Evolutionary conservation across 2,329 filamentous ascomycete species (phyloP), one percentile per base, ranked within the genome.

Genomic region (Xylariaceae sp.): DNA sequence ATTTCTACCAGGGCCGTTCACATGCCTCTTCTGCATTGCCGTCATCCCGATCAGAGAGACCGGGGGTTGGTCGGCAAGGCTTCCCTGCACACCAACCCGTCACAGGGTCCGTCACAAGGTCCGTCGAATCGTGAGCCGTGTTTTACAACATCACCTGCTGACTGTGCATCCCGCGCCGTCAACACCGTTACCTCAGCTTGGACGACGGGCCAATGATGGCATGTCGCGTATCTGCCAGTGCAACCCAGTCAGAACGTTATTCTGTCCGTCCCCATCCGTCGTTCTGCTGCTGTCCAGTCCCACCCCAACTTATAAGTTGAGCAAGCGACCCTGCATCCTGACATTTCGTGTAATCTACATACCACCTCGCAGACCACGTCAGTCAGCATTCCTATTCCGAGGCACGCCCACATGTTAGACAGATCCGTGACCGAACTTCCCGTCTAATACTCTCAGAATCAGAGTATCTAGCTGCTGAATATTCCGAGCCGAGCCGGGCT

Each of bases 161-260:
- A 4, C 23, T 26, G 9, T 26, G 23, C 23, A 26, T 26, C 9
- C 4, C 23, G 23, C 23, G 23, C 23, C 23, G 23, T 26, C 23
- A n/a, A n/a, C 23, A 26, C 50, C 55, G 57, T 55, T 44, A 44
- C n/a, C 53, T 54, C 53, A 59, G 48, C 56, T 55, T 59, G 51
- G 40, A 19, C 5, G 47, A 40, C 47, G 46, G 49, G 41, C 59
- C 59, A 62, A 59, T 59, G 50, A 59, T 55, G 53, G 49, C 46
- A 43, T 26, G 47, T 60, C 52, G 50, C 53, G 50, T 60, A 57
- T 48, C 57, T 54, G 56, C 51, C 29, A 41, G 54, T 52, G 51
- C 52, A 59, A 57, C 54, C 59, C 54, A 44, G 57, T 57, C 54
- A 62, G 60, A 62, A 57, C 46, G 52, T 42, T 62, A 60, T 59